Base-by-base conservation (phyloP, 768 basidiomycete species). In the Hypholoma fasciculare region DNA sequence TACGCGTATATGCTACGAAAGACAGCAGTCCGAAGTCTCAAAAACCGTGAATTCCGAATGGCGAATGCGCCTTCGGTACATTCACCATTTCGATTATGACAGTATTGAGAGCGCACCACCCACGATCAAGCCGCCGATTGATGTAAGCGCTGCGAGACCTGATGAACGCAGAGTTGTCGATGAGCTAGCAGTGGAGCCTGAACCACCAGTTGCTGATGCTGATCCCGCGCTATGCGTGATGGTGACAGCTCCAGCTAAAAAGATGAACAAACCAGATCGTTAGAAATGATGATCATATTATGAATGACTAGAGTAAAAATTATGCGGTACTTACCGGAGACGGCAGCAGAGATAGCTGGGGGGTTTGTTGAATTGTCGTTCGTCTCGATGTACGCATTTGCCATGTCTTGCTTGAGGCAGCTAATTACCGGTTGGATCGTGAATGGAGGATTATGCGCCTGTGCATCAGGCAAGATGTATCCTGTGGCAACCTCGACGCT, bases 401-500 rank as follows among this genome's bases (percentile, higher is more conserved):
- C 61, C 16, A 86, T 63, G 13, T 76, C 70, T 69, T 78, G 74
- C 67, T 85, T 80, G 61, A 89, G 65, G 76, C 94, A 97, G 3
- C 71, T 61, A 57, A 87, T 76, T 68, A 96, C 88, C 16, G 90
- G 87, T 72, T 83, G 74, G 59, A 96, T 87, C 47, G 77, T 82
- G 76, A 92, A 87, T 16, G 74, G 54, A 17, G 86, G 86, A 38
- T 80, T 74, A 68, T 82, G 83, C 3, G 87, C 85, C 59, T 92
- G 75, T 6, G 90, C 93, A 66, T 87, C 85, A 2, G 93, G 93
- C 14, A 94, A 80, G 66, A 94, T 86, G 75, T 94, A 94, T 38
- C 90, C 92, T 39, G 88, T 89, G 3, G 93, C 92, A 19, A 95
- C 80, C 59, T 94, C 89, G 44, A 94, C 92, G 1, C 86, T 80